Percentiles rank a stretch among this genome's conserved stretches.
These are phyloP conservation scores for Solanum raphanifolium DNA, from an alignment of 257 asterid genomes.

Conservation along the genomic window DNA sequence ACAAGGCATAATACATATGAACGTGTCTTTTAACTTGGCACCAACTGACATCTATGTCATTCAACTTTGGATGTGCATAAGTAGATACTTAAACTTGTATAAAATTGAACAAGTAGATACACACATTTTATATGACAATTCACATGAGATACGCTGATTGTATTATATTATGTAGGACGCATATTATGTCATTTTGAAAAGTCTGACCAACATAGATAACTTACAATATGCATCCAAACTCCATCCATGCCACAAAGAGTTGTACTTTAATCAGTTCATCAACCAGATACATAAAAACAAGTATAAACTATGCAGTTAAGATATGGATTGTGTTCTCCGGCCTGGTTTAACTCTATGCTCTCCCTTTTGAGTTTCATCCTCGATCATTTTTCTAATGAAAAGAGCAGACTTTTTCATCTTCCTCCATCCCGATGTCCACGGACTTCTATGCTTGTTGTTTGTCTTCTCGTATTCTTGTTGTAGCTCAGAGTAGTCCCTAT, in stretches of 20 bases:
- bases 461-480: constrained; percentile 44
- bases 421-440: constrained; percentile 59
- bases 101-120: background rate
- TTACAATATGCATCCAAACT: background rate
- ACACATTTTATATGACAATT: background rate
- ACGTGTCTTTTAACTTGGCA: background rate
- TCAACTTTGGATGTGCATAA: too few species aligned
- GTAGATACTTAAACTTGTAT: background rate
- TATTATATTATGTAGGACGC: background rate
- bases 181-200: background rate
- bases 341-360: constrained; percentile 15
- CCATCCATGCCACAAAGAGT: background rate
- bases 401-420: constrained; percentile 44
- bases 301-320: background rate
- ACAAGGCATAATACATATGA: background rate
- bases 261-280: background rate
- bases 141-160: background rate
- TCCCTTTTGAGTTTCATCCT: constrained; percentile 33
- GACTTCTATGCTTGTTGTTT: constrained; percentile 21
- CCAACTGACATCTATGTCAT: background rate
- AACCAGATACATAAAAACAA: background rate
- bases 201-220: background rate
- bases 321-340: constrained; percentile 26
- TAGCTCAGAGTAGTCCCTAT: constrained; percentile 46
- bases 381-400: constrained; percentile 27